Conservation (phyloP, 257 asterid genomes). For the Paraleonurus japonicus region DNA sequence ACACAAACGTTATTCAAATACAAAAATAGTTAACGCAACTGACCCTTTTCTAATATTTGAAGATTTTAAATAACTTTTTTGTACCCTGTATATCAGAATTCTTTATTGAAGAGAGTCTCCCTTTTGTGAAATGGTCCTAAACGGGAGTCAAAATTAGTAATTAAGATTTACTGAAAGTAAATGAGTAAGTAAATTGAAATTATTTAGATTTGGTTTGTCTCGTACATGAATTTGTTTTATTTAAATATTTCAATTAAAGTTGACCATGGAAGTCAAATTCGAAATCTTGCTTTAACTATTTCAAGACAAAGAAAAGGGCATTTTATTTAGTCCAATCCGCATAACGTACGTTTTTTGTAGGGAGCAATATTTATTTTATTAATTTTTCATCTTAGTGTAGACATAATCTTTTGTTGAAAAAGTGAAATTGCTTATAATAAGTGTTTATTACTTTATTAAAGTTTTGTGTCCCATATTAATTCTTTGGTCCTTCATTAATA, state of each 20-base stretch:
- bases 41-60: not conserved
- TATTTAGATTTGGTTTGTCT: not conserved
- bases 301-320: conserved; percentile 21
- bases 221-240: not conserved
- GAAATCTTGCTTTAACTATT: conserved; percentile 12
- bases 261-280: conserved; percentile 20
- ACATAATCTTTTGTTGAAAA: not conserved
- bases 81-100: not conserved
- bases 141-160: not conserved
- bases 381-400: not conserved
- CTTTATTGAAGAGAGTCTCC: no score
- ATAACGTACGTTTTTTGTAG: conserved; percentile 25
- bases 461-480: not conserved
- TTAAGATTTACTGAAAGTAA: no score
- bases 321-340: conserved; percentile 24
- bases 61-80: not conserved
- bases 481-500: not conserved
- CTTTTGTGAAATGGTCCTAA: not conserved
- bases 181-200: not conserved
- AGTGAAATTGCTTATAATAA: not conserved
- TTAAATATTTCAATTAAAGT: not conserved
- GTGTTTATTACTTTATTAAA: not conserved
- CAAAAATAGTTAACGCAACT: not conserved
- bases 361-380: conserved; percentile 13
- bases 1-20: not conserved